Evolutionary conservation across 352 stramenopile species (phyloP), one percentile per base, ranked within the genome.

Genomic region (Phytophthora macrochlamydospora): DNA sequence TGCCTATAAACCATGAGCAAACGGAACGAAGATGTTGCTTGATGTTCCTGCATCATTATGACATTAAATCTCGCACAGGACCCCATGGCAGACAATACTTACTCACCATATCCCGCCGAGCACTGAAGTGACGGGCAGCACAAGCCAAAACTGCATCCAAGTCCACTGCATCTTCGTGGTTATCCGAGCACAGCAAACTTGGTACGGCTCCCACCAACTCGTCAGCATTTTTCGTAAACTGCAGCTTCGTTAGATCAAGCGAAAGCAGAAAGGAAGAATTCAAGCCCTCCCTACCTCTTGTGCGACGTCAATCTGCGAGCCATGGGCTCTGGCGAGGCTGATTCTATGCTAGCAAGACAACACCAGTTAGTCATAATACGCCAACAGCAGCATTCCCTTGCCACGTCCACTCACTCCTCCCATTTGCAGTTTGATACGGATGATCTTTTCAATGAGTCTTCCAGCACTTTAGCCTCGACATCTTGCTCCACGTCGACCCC

Each of bases 341-440:
- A 89, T 73, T 52, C 76, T 62, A 40, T 89, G 79, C 77, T 86
- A 24, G 18, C 18, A 24, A 24, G 18, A 24, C 18, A 24, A 24
- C 18, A 24, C 18, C 18, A 24, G 18, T 24, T 24, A 24, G 18
- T 24, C 18, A 24, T 24, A 24, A 50, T 31, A 69, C 4, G 54
- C 18, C 24, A 44, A 62, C 33, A 7, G 12, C 12, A 7, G 53
- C 48, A 71, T 14, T 59, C 28, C 35, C 38, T 14, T n/a, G 40
- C 29, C 9, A 53, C 44, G 24, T 12, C 3, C 7, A 67, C 51
- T 56, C 51, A 88, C 79, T 66, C 30, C 9, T 43, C 66, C 66
- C 77, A 88, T 88, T 64, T 85, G 75, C 40, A 81, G 65, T 46
- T 88, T 88, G 43, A 88, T 79, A 46, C 62, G 65, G 24, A 76